Conservation (phyloP, 306 rosid genomes). For the Corylus avellana region DNA sequence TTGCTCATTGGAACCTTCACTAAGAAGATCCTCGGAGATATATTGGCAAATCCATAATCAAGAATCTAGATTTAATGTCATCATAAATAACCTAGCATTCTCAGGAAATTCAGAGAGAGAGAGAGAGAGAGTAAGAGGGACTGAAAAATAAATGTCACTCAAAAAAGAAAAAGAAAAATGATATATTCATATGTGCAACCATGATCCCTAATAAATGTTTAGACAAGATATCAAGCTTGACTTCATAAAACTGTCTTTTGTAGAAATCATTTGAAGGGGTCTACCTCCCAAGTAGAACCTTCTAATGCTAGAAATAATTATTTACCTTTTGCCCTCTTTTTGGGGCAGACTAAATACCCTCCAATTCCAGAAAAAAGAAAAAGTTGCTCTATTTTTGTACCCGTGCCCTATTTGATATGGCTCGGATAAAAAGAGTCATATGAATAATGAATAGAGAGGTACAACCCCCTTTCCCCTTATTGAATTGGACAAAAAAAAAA, state of each 20-base stretch:
- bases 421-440: background rate
- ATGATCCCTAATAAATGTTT: background rate
- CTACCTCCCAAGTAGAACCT: background rate
- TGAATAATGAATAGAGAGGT: slow-evolving; percentile 5
- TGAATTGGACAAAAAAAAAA: no score
- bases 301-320: background rate
- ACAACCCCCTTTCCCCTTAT: background rate
- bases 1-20: no score
- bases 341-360: background rate
- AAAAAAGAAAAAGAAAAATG: no score
- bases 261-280: background rate
- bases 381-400: background rate
- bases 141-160: no score
- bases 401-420: background rate
- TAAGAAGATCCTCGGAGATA: no score
- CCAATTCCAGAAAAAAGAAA: background rate
- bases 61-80: no score
- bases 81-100: no score
- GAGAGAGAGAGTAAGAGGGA: no score
- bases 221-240: background rate
- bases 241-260: background rate
- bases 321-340: background rate
- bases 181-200: background rate
- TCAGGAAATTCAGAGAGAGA: no score
- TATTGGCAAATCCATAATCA: no score